Percentiles rank a stretch among this genome's conserved stretches.
Conservation (phyloP, 2,329 filamentous ascomycete species). For the Pochonia chlamydosporia region DNA sequence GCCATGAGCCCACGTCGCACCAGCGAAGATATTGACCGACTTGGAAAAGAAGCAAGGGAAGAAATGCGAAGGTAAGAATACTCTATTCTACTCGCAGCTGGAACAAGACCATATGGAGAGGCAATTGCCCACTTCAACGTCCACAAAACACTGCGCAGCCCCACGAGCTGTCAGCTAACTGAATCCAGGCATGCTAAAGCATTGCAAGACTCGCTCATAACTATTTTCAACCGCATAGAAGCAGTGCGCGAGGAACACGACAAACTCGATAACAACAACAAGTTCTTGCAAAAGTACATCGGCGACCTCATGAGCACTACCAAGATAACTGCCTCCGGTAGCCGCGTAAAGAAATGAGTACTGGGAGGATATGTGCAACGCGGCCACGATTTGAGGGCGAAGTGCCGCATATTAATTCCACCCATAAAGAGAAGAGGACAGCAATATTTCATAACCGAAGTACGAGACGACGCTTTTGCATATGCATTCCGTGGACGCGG, state of each 20-base stretch:
- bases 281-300: constrained; percentile 96
- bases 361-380: too few relatives aligned
- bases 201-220: constrained; percentile 82
- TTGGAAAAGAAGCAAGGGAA: constrained; percentile 75
- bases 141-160: too few relatives aligned
- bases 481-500: too few relatives aligned
- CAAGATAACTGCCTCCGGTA: constrained; percentile 58
- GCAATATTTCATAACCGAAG: too few relatives aligned
- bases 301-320: constrained; percentile 89
- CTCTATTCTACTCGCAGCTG: too few relatives aligned
- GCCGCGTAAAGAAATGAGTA: constrained; percentile 47
- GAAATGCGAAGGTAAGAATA: constrained; percentile 52
- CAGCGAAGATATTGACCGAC: constrained; percentile 81
- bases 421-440: too few relatives aligned
- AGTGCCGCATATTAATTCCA: too few relatives aligned
- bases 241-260: constrained; percentile 91
- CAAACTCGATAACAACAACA: constrained; percentile 94
- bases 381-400: too few relatives aligned
- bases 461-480: too few relatives aligned
- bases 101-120: neutral
- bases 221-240: constrained; percentile 89
- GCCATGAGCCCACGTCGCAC: constrained; percentile 92
- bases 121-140: too few relatives aligned
- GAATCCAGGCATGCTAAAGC: constrained; percentile 71
- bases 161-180: neutral